Base-by-base conservation (phyloP, 1,284 basidiomycete species). In the Ceratobasidium sp. region DNA sequence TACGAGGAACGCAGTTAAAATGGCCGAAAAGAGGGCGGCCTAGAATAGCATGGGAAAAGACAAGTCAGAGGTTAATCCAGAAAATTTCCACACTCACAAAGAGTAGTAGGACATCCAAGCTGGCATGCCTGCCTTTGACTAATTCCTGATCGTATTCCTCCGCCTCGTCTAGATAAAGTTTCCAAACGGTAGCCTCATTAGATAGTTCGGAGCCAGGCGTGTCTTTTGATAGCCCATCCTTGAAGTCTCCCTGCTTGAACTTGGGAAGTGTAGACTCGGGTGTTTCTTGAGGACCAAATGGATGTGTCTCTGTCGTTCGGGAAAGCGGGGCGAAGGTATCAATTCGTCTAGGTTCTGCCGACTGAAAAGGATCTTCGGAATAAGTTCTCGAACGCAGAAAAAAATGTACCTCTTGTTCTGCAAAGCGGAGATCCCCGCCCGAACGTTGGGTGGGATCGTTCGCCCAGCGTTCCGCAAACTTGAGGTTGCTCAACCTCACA, bases 21-120 rank as follows among this genome's bases (percentile, higher is more conserved):
- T 74, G 12, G 68, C 77, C 10, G 77, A 68, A 27, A 78, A 78
- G n/a, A 78, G 62, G 23, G 69, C 70, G 30, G 77, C 77, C 77
- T 78, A 50, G 0, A 12, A 27, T 20, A 4, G 23, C 12, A 48
- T n/a, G 48, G n/a, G 4, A 41, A 30, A 27, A 20, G 23, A 7
- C 27, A 57, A 18, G 46, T 64, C 20, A 30, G 38, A 60, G 52
- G 30, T 27, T 38, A 44, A 27, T 20, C 12, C 30, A 12, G 8
- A 30, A 33, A 16, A 8, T 1, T 60, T 33, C 3, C 16, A 33
- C 23, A 46, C 73, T 48, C 33, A 76, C 73, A 48, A 76, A 76
- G 7, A 76, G 41, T 10, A 76, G 41, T 20, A 76, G 38, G n/a
- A 76, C 59, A 46, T 76, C 73, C 50, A 76, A 46, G n/a, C 73